phyloP scores from a whole-genome alignment of 140 eudicot genomes.

The Ambrosia hybrid region DNA sequence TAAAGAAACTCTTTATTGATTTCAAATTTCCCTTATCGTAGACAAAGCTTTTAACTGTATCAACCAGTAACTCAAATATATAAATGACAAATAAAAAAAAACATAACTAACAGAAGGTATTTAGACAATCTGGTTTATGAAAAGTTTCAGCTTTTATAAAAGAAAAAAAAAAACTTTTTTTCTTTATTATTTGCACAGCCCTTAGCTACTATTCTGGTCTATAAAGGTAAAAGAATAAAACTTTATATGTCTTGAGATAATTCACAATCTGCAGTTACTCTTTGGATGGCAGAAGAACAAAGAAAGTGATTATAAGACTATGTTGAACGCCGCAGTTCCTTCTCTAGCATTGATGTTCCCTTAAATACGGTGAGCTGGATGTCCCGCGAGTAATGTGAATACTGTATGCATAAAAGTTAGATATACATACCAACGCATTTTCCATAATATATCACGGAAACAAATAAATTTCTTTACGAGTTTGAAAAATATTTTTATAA shows the following conservation, averaged over 20 bases:
- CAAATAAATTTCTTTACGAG: neutral
- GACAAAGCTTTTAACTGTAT: neutral
- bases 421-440: neutral
- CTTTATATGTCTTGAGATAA: constrained; percentile 13
- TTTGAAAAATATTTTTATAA: neutral
- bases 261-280: constrained; percentile 20
- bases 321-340: constrained; percentile 41
- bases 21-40: too few relatives aligned
- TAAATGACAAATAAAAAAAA: neutral
- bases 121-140: neutral
- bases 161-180: neutral
- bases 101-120: neutral
- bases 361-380: constrained; percentile 75
- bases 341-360: constrained; percentile 92
- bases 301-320: constrained; percentile 17
- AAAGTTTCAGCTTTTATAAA: neutral
- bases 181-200: constrained; percentile 21
- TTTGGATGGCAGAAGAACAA: constrained; percentile 13
- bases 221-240: constrained; percentile 16
- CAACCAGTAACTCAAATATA: too few relatives aligned
- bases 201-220: constrained; percentile 24
- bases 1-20: too few relatives aligned
- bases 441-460: neutral
- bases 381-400: constrained; percentile 59
- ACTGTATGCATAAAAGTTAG: constrained; percentile 33